Evolutionary conservation across 768 basidiomycete species (phyloP).

Genomic region (Leccinum subgranulosum): DNA sequence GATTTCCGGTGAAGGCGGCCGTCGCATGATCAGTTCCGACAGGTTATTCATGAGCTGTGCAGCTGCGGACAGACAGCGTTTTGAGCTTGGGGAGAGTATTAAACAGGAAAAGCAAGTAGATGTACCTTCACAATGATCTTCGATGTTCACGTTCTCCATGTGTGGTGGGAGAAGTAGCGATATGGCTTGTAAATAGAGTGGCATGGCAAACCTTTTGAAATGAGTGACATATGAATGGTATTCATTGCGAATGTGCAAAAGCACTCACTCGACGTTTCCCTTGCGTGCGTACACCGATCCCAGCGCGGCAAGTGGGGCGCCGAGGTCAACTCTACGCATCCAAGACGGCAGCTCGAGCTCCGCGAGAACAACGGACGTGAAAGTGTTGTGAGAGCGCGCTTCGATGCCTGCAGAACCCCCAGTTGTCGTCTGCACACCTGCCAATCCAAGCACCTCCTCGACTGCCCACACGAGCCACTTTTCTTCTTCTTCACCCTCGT

Average conservation of each 20-base stretch:
- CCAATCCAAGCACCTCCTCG: conserved; percentile 39
- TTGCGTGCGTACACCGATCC: conserved; percentile 56
- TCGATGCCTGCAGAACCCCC: not conserved
- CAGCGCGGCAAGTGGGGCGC: conserved; percentile 65
- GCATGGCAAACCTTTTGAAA: conserved; percentile 52
- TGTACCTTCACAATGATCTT: conserved; percentile 62
- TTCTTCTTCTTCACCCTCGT: conserved; percentile 42
- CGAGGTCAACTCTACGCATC: conserved; percentile 58
- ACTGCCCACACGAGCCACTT: conserved; percentile 43
- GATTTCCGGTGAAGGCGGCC: conserved; percentile 34
- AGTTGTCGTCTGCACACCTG: conserved; percentile 7
- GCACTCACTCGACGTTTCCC: conserved; percentile 44
- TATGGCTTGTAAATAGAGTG: conserved; percentile 64
- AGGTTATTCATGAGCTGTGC: conserved; percentile 50
- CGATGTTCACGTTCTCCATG: conserved; percentile 28
- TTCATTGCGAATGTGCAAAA: not conserved
- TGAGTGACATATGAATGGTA: not conserved
- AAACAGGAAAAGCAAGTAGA: not conserved
- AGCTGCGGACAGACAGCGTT: conserved; percentile 23
- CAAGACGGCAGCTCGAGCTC: conserved; percentile 59
- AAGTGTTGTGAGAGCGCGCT: not conserved
- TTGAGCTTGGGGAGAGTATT: not conserved
- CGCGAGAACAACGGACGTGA: conserved; percentile 35
- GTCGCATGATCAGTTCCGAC: conserved; percentile 40
- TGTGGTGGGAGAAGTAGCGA: conserved; percentile 52